phyloP scores from a whole-genome alignment of 768 basidiomycete genomes.

The Antrodiella citrinella region DNA sequence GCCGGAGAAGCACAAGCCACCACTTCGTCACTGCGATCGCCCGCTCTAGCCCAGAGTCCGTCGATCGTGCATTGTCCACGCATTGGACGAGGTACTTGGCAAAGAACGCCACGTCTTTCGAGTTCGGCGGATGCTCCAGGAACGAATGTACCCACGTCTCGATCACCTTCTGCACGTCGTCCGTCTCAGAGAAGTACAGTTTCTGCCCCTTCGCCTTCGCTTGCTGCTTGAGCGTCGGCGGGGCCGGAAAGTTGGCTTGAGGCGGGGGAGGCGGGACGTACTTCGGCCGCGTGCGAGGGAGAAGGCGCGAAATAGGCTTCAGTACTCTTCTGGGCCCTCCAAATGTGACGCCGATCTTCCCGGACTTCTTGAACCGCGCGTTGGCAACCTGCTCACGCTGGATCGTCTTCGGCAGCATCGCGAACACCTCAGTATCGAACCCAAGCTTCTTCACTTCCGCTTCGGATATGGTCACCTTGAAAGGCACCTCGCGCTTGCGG shows the following conservation, averaged over 20 bases:
- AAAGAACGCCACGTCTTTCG: slow-evolving; percentile 70
- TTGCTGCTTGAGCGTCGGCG: slow-evolving; percentile 49
- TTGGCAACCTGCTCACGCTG: slow-evolving; percentile 70
- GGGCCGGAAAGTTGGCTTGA: slow-evolving; percentile 40
- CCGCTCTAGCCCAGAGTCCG: slow-evolving; percentile 62
- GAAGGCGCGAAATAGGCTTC: slow-evolving; percentile 32
- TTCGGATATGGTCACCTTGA: slow-evolving; percentile 38
- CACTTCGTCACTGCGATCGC: slow-evolving; percentile 68
- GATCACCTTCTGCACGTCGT: slow-evolving; percentile 66
- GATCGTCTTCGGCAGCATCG: slow-evolving; percentile 49
- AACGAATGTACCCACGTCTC: slow-evolving; percentile 71
- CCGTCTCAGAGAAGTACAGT: slow-evolving; percentile 50
- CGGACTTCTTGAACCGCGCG: slow-evolving; percentile 39
- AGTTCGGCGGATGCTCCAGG: slow-evolving; percentile 52
- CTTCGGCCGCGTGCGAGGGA: slow-evolving; percentile 15
- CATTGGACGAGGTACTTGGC: slow-evolving; percentile 62
- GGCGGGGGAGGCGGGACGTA: slow-evolving; percentile 42
- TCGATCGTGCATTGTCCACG: slow-evolving; percentile 44
- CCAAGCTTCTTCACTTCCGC: slow-evolving; percentile 53
- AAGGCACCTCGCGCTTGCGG: slow-evolving; percentile 26
- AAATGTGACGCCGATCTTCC: slow-evolving; percentile 13
- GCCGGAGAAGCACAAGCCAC: slow-evolving; percentile 69
- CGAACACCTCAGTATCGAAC: slow-evolving; percentile 71
- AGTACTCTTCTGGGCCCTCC: slow-evolving; percentile 35
- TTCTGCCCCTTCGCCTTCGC: slow-evolving; percentile 45